Evolutionary conservation across 176 grass and related monocot genomes (phyloP).

Genomic region (Oryza glaberrima): DNA sequence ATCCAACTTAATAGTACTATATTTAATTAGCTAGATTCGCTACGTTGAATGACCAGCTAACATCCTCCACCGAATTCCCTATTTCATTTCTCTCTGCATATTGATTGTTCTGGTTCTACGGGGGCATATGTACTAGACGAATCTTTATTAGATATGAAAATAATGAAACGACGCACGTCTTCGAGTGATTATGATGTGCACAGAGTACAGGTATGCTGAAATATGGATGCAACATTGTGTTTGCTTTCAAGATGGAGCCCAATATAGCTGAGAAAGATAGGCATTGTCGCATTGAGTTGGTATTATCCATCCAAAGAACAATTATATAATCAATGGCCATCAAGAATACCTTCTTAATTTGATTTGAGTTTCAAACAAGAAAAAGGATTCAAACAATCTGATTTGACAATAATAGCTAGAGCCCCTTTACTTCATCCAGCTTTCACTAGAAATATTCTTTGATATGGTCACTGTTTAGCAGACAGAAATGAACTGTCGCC

Average conservation of each 20-base stretch:
- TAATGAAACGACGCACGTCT: not conserved
- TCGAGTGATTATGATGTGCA: constrained; percentile 8
- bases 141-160: constrained; percentile 5
- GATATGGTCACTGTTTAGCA: constrained; percentile 51
- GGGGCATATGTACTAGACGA: not conserved
- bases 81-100: not conserved
- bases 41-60: not conserved
- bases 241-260: constrained; percentile 1
- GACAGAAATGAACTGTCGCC: constrained; percentile 45
- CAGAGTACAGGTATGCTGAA: not conserved
- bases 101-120: not conserved
- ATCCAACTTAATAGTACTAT: not conserved
- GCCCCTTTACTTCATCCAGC: constrained; percentile 22
- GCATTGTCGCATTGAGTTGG: not conserved
- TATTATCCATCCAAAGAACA: not conserved
- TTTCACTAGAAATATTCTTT: not conserved
- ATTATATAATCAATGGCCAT: not conserved
- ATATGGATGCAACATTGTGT: not conserved
- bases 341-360: not conserved
- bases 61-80: not conserved
- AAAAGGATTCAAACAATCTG: not conserved
- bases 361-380: not conserved
- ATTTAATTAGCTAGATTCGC: not conserved
- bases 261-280: constrained; percentile 13
- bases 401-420: not conserved